Base-by-base conservation (phyloP, 106 monocot genomes). In the Acanthochlamys bracteata region DNA sequence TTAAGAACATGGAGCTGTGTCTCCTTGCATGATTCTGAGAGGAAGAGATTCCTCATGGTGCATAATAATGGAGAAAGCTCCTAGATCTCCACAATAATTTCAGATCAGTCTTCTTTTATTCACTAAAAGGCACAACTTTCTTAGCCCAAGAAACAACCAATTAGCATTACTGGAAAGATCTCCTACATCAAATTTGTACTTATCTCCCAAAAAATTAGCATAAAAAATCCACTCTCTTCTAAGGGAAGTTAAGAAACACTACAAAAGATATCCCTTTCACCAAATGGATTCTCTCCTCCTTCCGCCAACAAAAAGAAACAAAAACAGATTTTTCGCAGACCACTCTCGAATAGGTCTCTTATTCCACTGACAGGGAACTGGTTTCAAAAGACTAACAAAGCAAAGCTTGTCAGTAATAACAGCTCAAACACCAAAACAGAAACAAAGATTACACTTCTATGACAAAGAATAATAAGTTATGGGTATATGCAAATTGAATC, bases 1-100 rank as follows among this genome's bases (percentile, higher is more conserved):
- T 92, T 88, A 25, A 98, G 71, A n/a, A 72, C 78, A 62, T 92
- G 91, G n/a, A 98, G 59, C 60, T 92, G 88, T 15, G 88, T 86
- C 60, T 92, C 88, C 75, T 75, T 92, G 69, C 74, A 88, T 0
- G 78, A 73, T n/a, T 92, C 98, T 7, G 98, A 81, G 21, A 92
- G 63, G 73, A 98, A 83, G 22, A 85, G 45, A 71, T 84, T 92
- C 72, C 79, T 98, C 98, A 98, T 98, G 39, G 80, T 59, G 69
- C 78, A 76, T 76, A 92, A 39, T 25, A 92, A 72, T 42, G 80
- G 81, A 59, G 81, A 66, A 24, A 91, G 39, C 23, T 84, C 85
- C 92, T 88, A 83, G 81, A 88, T 91, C 91, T 94, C 86, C 86
- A 94, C 84, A 77, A 33, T 75, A 33, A 33, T 66, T 52, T 74